Conservation (phyloP, 116 monocot species). For the Cymodocea nodosa region DNA sequence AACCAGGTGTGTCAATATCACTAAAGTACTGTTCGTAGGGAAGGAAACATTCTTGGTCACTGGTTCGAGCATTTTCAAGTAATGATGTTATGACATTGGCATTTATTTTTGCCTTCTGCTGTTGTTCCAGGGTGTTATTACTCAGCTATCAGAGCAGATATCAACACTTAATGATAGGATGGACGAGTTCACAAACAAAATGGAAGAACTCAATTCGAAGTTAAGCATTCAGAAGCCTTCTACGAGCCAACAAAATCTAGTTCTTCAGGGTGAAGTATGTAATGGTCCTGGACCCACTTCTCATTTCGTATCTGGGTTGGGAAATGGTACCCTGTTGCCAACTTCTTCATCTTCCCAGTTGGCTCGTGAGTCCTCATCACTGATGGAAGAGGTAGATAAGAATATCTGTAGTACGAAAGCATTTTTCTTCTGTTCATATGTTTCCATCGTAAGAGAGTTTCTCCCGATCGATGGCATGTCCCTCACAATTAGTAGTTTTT, state of each 20-base stretch:
- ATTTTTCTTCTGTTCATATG: too few relatives aligned
- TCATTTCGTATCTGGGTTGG: slow-evolving; percentile 65
- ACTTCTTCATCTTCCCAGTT: slow-evolving; percentile 74
- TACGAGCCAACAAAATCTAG: slow-evolving; percentile 67
- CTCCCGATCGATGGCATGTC: too few relatives aligned
- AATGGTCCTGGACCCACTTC: slow-evolving; percentile 75
- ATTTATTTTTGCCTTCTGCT: background rate
- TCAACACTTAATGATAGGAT: slow-evolving; percentile 87
- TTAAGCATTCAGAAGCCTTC: slow-evolving; percentile 35
- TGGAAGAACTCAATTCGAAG: slow-evolving; percentile 83
- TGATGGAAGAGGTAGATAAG: slow-evolving; percentile 76
- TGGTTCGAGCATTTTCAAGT: background rate
- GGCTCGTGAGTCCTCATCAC: slow-evolving; percentile 49
- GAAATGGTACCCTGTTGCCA: slow-evolving; percentile 75
- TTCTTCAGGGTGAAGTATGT: slow-evolving; percentile 49
- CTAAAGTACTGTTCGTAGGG: background rate
- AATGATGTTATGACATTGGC: background rate
- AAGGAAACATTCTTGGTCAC: background rate
- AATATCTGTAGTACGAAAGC: background rate
- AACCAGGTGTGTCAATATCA: slow-evolving; percentile 37
- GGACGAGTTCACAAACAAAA: slow-evolving; percentile 84
- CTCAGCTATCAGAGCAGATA: slow-evolving; percentile 91
- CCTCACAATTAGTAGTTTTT: too few relatives aligned
- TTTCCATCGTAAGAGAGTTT: too few relatives aligned
- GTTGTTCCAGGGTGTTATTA: slow-evolving; percentile 38